Evolutionary conservation across 192 early-diverging fungal genomes (phyloP), one percentile per base, ranked within the genome.

Genomic region (Mortierella hygrophila): DNA sequence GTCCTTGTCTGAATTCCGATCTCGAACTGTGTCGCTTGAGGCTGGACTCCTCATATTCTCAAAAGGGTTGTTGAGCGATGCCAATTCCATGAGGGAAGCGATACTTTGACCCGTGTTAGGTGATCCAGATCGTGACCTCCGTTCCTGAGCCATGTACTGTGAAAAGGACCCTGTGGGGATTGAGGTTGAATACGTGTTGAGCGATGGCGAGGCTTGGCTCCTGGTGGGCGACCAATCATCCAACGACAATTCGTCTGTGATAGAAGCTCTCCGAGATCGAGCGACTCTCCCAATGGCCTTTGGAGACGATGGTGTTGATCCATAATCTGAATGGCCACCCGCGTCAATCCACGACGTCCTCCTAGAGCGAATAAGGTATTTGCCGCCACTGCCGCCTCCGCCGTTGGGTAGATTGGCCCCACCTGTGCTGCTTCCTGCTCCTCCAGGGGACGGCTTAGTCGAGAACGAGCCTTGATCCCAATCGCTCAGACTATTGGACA

Each of bases 301-400:
- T 42, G 84, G 84, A 23, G 84, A 86, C 16, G 84, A 86, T 0
- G 84, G 79, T 8, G 68, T 81, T 8, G 84, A 86, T 44, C 84
- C 84, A 49, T 81, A 80, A 13, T 86, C 84, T 0, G 79, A 86
- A 49, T 86, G 79, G 2, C 60, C 80, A 26, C 81, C 75, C 42
- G 86, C 86, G 55, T 82, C 86, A 21, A 88, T 88, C 81, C 80
- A 88, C 21, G 86, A 88, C 15, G 86, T 88, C 69, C 86, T 82
- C 37, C 81, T 68, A n/a, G 86, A 88, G 29, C 81, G 76, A 35
- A 88, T 46, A 13, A 88, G 77, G 35, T 82, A 88, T 41, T 88
- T 88, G 38, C 86, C 86, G 15, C 86, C 86, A 37, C 86, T 88
- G 29, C 80, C 74, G 26, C 76, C 76, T 42, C 84, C 79, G 40